phyloP scores from a whole-genome alignment of 2,329 filamentous ascomycete species.

The Curvularia spicifera region DNA sequence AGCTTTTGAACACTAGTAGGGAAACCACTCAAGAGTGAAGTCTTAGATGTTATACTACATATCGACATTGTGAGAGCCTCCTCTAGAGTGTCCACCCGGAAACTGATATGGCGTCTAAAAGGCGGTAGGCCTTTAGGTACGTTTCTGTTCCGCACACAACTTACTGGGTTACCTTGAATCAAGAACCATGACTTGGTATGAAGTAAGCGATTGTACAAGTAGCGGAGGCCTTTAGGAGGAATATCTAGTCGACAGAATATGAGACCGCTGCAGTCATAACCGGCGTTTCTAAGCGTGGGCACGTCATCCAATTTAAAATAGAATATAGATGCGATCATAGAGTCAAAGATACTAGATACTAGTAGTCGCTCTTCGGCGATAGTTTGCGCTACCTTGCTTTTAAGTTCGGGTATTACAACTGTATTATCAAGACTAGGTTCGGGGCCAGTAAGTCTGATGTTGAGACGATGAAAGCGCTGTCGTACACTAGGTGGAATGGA shows the following conservation, averaged over 20 bases:
- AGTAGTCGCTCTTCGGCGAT: background rate
- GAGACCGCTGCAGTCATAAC: background rate
- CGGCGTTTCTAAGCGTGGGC: background rate
- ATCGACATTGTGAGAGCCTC: background rate
- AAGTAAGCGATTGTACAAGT: constrained; percentile 1
- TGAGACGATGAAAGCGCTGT: background rate
- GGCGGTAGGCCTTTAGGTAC: background rate
- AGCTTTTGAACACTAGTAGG: background rate
- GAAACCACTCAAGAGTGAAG: background rate
- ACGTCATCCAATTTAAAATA: background rate
- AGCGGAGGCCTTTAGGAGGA: background rate
- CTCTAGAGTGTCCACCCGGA: background rate
- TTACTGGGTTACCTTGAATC: background rate
- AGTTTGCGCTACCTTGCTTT: background rate
- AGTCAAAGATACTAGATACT: background rate
- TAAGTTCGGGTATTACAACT: constrained; percentile 1
- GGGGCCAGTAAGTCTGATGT: background rate
- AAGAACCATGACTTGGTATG: background rate
- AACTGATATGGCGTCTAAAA: background rate
- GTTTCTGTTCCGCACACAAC: background rate
- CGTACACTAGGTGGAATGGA: background rate
- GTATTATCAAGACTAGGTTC: constrained; percentile 1
- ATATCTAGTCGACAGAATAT: constrained; percentile 2
- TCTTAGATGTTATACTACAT: background rate
- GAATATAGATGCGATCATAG: constrained; percentile 4